Evolutionary conservation across 768 basidiomycete genomes (phyloP), one percentile per base, ranked within the genome.

Genomic region (Basidioascus undulatus): DNA sequence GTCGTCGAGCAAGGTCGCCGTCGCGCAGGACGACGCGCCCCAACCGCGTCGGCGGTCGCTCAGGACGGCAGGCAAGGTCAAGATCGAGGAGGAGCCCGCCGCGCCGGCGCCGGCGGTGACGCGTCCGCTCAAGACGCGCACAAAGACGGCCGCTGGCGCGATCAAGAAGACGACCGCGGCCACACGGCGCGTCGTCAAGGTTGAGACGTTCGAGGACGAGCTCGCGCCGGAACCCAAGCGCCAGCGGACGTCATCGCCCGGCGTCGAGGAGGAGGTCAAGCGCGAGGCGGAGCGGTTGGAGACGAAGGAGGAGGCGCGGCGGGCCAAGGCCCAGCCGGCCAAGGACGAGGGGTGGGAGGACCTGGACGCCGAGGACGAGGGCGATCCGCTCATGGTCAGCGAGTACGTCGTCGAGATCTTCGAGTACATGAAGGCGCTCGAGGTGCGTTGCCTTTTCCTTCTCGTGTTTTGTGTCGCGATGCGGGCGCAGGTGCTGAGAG

Each of bases 401-500:
- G 83, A 94, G 59, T 98, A 98, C 53, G 87, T 92, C 38, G 65
- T 65, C 20, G 92, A 96, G 44, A 86, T 96, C 46, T 87, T 86
- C 62, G 63, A 76, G 42, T 96, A 98, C 61, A 68, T 94, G 61
- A 79, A 75, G 55, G 61, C 69, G 45, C 64, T 74, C 44, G 84
- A 94, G 70, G 86, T 86, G 53, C 35, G 65, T 45, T 13, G 8
- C 32, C 20, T 13, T 20, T n/a, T 25, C 40, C 21, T 25, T 49
- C 18, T 8, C 12, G 7, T 18, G 25, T 15, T 16, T 26, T 24
- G 3, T 20, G 16, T 28, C 19, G 13, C 33, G 3, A 3, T 2
- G 26, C 5, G 31, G 6, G 15, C 13, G 13, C 15, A 20, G 5
- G 13, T 13, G 28, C 23, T 43, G 24, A 43, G 3, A 11, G n/a